These are phyloP conservation scores for Lablab purpureus DNA, from an alignment of 306 rosid species.

Conservation along the genomic window DNA sequence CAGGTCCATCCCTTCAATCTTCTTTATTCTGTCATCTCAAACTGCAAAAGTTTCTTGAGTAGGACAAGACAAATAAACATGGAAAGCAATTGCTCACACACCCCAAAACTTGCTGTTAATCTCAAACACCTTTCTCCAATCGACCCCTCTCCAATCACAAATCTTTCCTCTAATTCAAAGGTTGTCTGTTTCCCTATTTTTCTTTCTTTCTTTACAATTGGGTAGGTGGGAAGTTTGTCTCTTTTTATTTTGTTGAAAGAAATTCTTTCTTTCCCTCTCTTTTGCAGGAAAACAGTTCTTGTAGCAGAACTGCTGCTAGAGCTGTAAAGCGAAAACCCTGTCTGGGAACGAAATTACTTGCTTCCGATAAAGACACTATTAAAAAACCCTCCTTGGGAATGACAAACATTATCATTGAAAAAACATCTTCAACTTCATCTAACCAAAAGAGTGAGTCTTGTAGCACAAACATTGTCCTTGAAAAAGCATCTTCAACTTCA, in stretches of 20 bases:
- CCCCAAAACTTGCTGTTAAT: background rate
- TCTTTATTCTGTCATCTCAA: background rate
- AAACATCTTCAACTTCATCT: background rate
- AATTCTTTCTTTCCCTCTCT: background rate
- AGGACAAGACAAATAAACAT: background rate
- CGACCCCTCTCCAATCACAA: conserved; percentile 35
- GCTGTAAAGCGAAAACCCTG: conserved; percentile 34
- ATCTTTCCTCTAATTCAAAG: conserved; percentile 25
- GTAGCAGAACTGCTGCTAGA: conserved; percentile 18
- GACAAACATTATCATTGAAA: background rate
- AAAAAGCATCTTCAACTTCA: background rate
- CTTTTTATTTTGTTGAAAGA: background rate
- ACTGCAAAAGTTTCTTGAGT: background rate
- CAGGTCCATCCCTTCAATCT: too few species aligned
- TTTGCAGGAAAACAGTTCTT: conserved; percentile 44
- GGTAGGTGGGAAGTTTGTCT: background rate
- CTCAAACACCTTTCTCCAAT: conserved; percentile 51
- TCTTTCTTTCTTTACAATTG: background rate
- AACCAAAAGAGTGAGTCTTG: too few species aligned
- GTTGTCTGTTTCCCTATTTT: conserved; percentile 1
- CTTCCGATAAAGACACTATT: conserved; percentile 1
- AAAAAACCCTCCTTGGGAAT: background rate
- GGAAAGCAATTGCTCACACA: conserved; percentile 27
- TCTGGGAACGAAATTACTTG: conserved; percentile 13
- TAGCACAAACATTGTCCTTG: background rate